These are phyloP conservation scores for Penicillium crustosum DNA, from an alignment of 2,329 filamentous ascomycete species.

Conservation along the genomic window DNA sequence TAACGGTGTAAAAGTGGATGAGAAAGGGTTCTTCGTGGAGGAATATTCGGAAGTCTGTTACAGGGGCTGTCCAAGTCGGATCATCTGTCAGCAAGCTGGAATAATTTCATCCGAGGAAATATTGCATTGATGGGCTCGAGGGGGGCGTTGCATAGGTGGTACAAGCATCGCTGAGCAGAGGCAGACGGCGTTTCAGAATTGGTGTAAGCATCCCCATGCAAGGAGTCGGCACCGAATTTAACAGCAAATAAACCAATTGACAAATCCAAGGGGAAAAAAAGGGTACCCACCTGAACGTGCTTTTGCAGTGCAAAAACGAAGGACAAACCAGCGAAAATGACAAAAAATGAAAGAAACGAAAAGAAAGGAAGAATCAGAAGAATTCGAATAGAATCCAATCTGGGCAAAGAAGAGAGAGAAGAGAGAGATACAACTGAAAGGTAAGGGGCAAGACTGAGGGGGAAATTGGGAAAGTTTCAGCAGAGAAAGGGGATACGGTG, in stretches of 20 bases:
- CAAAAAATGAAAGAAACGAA: slow-evolving; percentile 13
- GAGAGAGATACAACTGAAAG: slow-evolving; percentile 14
- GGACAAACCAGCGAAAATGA: slow-evolving; percentile 5
- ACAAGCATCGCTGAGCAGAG: slow-evolving; percentile 20
- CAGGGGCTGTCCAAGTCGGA: neutral
- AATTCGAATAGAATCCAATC: slow-evolving; percentile 12
- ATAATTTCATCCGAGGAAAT: slow-evolving; percentile 7
- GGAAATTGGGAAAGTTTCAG: slow-evolving; percentile 30
- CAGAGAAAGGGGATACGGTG: slow-evolving; percentile 26
- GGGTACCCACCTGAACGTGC: slow-evolving; percentile 12
- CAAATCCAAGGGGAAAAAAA: slow-evolving; percentile 6
- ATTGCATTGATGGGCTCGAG: slow-evolving; percentile 14
- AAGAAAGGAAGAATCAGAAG: slow-evolving; percentile 17
- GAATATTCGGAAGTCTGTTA: neutral
- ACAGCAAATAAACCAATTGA: neutral
- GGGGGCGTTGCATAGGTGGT: slow-evolving; percentile 18
- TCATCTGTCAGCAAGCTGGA: slow-evolving; percentile 7
- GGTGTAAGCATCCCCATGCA: slow-evolving; percentile 21
- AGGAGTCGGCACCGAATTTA: slow-evolving; percentile 13
- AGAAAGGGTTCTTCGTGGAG: neutral
- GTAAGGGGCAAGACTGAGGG: slow-evolving; percentile 25
- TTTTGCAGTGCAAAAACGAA: slow-evolving; percentile 9
- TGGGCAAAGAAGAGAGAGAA: slow-evolving; percentile 18
- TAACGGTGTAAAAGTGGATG: slow-evolving; percentile 8
- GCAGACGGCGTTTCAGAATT: slow-evolving; percentile 25